Percentiles rank a stretch among this genome's conserved stretches.
Conservation (phyloP, 208 protist species). For the Leishmania mexicana region DNA sequence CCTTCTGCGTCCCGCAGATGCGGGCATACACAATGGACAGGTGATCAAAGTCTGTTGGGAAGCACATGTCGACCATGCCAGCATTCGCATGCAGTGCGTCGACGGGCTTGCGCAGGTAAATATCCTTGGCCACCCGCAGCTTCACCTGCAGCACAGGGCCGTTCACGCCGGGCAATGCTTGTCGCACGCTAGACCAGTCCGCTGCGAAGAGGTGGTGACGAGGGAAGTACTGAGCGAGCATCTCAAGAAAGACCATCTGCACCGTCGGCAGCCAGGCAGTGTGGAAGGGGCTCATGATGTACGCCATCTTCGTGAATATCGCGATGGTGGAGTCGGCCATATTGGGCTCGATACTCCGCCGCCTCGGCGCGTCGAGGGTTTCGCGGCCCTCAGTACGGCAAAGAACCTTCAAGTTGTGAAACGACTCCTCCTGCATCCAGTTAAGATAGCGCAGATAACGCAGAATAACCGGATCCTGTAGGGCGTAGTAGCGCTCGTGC, state of each 20-base stretch:
- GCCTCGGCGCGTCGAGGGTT: conserved; percentile 66
- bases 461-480: conserved; percentile 77
- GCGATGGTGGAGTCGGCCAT: conserved; percentile 51
- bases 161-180: conserved; percentile 70
- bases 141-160: conserved; percentile 84
- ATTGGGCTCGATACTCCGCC: conserved; percentile 60
- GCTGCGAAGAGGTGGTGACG: conserved; percentile 80
- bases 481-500: conserved; percentile 65
- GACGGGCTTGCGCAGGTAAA: conserved; percentile 66
- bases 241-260: conserved; percentile 83
- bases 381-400: conserved; percentile 79
- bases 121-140: conserved; percentile 78
- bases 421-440: conserved; percentile 90
- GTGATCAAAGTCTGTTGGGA: conserved; percentile 87
- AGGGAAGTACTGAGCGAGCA: conserved; percentile 75
- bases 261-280: conserved; percentile 79
- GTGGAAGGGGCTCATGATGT: conserved; percentile 75
- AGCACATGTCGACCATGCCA: conserved; percentile 89
- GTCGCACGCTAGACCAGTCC: conserved; percentile 73
- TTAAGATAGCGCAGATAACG: conserved; percentile 86
- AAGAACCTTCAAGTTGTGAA: conserved; percentile 83
- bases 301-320: conserved; percentile 68
- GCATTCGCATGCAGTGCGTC: conserved; percentile 71
- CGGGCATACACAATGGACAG: conserved; percentile 60
- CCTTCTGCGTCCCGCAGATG: conserved; percentile 77